These are phyloP conservation scores for Stropharia rugosoannulata DNA, from an alignment of 768 basidiomycete genomes.

Conservation along the genomic window DNA sequence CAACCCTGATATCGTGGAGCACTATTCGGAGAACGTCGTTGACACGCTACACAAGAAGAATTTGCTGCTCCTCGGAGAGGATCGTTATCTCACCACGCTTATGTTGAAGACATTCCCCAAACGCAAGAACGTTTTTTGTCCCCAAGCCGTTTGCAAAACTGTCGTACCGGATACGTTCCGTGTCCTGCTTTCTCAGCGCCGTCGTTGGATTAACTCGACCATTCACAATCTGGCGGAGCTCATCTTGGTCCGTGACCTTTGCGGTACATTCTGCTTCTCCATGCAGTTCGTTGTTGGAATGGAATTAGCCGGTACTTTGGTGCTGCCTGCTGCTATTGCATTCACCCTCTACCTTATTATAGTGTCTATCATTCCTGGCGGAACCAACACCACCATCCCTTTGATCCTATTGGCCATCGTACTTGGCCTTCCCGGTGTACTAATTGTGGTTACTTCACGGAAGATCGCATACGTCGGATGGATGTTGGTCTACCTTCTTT, in stretches of 20 bases:
- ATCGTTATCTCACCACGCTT: conserved; percentile 97
- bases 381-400: conserved; percentile 80
- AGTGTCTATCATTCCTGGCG: conserved; percentile 79
- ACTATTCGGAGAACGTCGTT: conserved; percentile 99
- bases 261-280: conserved; percentile 99
- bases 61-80: conserved; percentile 92
- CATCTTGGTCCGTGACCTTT: conserved; percentile 93
- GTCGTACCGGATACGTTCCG: conserved; percentile 96
- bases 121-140: conserved; percentile 98
- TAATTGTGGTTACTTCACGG: conserved; percentile 95
- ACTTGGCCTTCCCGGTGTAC: conserved; percentile 91
- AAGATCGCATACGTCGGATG: conserved; percentile 95
- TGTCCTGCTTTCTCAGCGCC: conserved; percentile 91
- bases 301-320: conserved; percentile 96
- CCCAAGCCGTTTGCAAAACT: conserved; percentile 98
- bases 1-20: conserved; percentile 97
- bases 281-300: conserved; percentile 99
- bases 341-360: conserved; percentile 96
- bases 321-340: conserved; percentile 94
- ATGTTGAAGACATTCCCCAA: conserved; percentile 99
- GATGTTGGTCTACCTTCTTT: conserved; percentile 94
- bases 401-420: conserved; percentile 92
- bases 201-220: conserved; percentile 99
- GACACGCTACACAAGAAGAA: conserved; percentile 99
- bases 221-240: conserved; percentile 97